Base-by-base conservation (phyloP, 2,329 filamentous ascomycete genomes). In the Venturiaceae sp. region DNA sequence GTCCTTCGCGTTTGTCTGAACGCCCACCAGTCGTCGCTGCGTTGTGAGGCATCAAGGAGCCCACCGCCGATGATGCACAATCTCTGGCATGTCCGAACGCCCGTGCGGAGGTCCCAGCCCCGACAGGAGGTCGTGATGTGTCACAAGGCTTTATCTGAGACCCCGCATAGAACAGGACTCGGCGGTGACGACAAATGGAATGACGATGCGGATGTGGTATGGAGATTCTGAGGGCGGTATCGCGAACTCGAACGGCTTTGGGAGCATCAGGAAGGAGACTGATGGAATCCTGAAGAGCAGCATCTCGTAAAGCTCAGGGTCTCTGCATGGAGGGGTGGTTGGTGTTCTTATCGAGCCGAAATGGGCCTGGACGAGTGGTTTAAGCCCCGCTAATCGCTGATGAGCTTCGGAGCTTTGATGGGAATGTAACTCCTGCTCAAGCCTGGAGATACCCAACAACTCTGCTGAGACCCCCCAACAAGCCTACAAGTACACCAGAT, bases 131-230 rank as follows among this genome's bases (percentile, higher is more conserved):
- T 50, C 44, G 44, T 50, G 44, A 50, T 50, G 44, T 30, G 52
- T 53, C 52, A 53, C 52, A 26, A 36, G 52, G 52, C 52, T 53
- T 7, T 34, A 37, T 37, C 34, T 53, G 52, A 36, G 52, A 53
- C 52, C 32, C 32, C 52, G 52, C 52, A 53, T 36, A 21, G 33
- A 39, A 21, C 50, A 21, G n/a, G 9, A 30, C 30, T 21, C 44
- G 26, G 52, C 52, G 34, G 32, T 53, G 52, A 37, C 30, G 34
- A 30, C 32, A 19, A 13, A 9, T 14, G 19, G 14, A n/a, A 53
- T 53, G 52, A 53, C 32, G 52, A 14, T 37, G 52, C 34, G 26
- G 52, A 53, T 14, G 30, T 9, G 32, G 30, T 26, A 30, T n/a
- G 19, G 30, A 3, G 6, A 1, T 53, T 34, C 50, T 21, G 52